Evolutionary conservation across 768 basidiomycete genomes (phyloP).

Genomic region (Amanita pseudoporphyria): DNA sequence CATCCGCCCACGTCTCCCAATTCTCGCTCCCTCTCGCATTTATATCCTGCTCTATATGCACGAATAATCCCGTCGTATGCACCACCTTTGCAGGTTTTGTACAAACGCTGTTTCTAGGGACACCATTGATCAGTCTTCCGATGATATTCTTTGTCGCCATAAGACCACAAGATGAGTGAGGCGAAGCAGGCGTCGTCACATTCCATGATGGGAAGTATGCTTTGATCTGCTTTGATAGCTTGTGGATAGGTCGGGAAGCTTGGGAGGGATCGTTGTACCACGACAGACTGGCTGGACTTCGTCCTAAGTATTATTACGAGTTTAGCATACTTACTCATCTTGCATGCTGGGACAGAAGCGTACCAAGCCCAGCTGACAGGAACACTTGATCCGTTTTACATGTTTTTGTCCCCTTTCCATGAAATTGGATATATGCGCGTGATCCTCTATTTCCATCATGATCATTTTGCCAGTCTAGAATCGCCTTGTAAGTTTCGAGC

Average conservation of each 20-base stretch:
- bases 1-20: neutral
- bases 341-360: conserved; percentile 2
- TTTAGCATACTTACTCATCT: neutral
- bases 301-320: conserved; percentile 12
- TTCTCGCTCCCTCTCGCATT: neutral
- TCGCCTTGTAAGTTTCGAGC: conserved; percentile 27
- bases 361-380: conserved; percentile 37
- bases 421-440: conserved; percentile 39
- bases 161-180: conserved; percentile 30
- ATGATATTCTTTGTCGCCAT: conserved; percentile 37
- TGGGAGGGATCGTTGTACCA: conserved; percentile 27
- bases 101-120: conserved; percentile 22
- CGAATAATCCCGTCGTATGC: conserved; percentile 12
- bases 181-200: conserved; percentile 15
- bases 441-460: conserved; percentile 20
- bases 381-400: conserved; percentile 33
- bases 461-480: conserved; percentile 30
- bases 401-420: conserved; percentile 31
- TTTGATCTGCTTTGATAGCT: conserved; percentile 29
- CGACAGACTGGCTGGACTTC: conserved; percentile 14
- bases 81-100: conserved; percentile 15
- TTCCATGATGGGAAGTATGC: conserved; percentile 26
- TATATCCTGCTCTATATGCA: conserved; percentile 3
- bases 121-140: conserved; percentile 33
- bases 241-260: conserved; percentile 2